phyloP scores from a whole-genome alignment of 495 filamentous ascomycete genomes.

The Aspergillus ellipticus region DNA sequence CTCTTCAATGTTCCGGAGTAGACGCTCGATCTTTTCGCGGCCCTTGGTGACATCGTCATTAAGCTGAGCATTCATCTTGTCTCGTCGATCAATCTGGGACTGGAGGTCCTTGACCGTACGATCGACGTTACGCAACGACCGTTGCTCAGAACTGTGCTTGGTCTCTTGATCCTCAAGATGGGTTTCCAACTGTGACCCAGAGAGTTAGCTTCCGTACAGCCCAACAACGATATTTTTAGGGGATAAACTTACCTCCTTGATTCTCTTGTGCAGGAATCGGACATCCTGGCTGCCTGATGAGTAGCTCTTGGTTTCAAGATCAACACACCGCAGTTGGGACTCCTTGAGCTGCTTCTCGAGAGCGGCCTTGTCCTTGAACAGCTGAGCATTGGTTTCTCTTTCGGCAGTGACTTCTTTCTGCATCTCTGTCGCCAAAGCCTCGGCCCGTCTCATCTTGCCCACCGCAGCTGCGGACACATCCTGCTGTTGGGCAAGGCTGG shows the following conservation, averaged over 20 bases:
- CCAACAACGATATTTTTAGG: not conserved
- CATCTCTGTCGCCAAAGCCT: constrained; percentile 81
- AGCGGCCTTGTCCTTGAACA: constrained; percentile 88
- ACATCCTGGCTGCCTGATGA: constrained; percentile 91
- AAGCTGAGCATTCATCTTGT: constrained; percentile 76
- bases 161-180: constrained; percentile 82
- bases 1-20: constrained; percentile 88
- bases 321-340: constrained; percentile 81
- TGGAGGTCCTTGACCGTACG: constrained; percentile 92
- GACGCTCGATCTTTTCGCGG: constrained; percentile 84
- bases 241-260: constrained; percentile 81
- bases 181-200: constrained; percentile 70
- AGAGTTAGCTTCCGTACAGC: constrained; percentile 12
- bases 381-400: constrained; percentile 73
- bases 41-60: constrained; percentile 75
- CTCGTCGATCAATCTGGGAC: constrained; percentile 84
- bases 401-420: constrained; percentile 94
- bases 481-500: constrained; percentile 85
- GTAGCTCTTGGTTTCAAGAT: constrained; percentile 96
- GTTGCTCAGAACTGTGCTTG: constrained; percentile 71
- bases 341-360: constrained; percentile 92
- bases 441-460: constrained; percentile 96
- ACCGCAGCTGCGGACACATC: constrained; percentile 90
- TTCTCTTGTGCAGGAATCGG: constrained; percentile 86
- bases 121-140: constrained; percentile 88